Conservation (phyloP, 73 alveolate genomes). For the Paraurostyla sp. region DNA sequence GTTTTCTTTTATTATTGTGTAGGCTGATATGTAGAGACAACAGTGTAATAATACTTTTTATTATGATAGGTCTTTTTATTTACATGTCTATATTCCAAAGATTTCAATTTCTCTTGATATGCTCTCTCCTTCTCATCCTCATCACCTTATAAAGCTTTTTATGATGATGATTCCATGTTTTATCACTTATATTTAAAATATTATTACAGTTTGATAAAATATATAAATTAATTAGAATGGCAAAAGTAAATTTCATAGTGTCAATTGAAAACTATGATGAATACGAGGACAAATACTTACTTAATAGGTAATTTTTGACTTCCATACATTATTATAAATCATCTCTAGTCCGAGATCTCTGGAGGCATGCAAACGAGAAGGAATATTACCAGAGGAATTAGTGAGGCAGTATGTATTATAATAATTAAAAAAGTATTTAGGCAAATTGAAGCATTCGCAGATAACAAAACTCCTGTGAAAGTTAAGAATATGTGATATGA, state of each 20-base stretch:
- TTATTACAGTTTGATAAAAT: too few species aligned
- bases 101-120: too few species aligned
- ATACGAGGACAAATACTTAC: constrained; percentile 26
- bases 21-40: background rate
- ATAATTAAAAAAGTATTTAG: background rate
- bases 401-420: background rate
- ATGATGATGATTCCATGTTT: too few species aligned
- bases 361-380: constrained; percentile 45
- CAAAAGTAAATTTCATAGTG: constrained; percentile 15
- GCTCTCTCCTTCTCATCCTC: too few species aligned
- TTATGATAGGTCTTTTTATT: background rate
- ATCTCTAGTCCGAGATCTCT: constrained; percentile 17
- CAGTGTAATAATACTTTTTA: background rate
- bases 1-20: background rate
- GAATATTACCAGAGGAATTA: constrained; percentile 43
- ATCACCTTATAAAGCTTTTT: too few species aligned
- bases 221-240: background rate
- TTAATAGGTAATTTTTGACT: background rate
- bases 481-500: background rate
- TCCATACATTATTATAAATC: background rate
- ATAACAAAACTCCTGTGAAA: background rate
- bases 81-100: too few species aligned
- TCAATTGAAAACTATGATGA: constrained; percentile 30
- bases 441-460: constrained; percentile 37
- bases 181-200: too few species aligned